phyloP scores from a whole-genome alignment of 495 filamentous ascomycete genomes.

The Baudoinia panamericana region DNA sequence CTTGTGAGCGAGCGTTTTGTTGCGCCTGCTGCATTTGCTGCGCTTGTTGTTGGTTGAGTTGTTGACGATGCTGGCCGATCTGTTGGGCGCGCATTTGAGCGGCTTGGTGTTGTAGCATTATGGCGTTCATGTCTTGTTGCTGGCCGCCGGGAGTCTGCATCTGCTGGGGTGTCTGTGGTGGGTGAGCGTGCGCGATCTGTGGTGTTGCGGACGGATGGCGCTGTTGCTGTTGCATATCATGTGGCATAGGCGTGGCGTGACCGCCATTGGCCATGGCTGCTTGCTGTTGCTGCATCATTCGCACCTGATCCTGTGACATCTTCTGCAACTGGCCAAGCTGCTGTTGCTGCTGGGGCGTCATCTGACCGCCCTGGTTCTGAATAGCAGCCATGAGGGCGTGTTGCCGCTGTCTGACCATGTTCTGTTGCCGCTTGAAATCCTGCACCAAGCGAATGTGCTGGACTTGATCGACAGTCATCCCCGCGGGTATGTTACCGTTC shows the following conservation, averaged over 20 bases:
- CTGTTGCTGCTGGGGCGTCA: slow-evolving; percentile 8
- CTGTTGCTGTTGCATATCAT: slow-evolving; percentile 1
- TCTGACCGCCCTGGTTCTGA: background rate
- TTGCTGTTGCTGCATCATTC: background rate
- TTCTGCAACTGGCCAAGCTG: slow-evolving; percentile 6
- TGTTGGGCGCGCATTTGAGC: slow-evolving; percentile 4
- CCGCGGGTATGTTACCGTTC: background rate
- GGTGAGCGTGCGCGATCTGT: slow-evolving; percentile 16
- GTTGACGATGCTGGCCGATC: background rate
- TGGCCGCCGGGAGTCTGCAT: background rate
- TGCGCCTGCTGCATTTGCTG: slow-evolving; percentile 16
- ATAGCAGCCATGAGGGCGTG: background rate
- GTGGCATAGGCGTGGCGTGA: slow-evolving; percentile 1
- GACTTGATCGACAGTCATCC: slow-evolving; percentile 14
- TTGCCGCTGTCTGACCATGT: slow-evolving; percentile 4
- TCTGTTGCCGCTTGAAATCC: slow-evolving; percentile 2
- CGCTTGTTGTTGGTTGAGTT: slow-evolving; percentile 23
- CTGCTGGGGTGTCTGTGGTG: slow-evolving; percentile 7
- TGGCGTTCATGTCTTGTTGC: slow-evolving; percentile 5
- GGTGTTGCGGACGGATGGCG: no score
- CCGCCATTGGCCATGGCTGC: background rate
- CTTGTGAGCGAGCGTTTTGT: background rate
- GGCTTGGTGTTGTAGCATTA: slow-evolving; percentile 1
- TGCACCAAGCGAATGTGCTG: slow-evolving; percentile 8
- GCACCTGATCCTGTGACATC: background rate